A percentile compares a stretch with the other conserved stretches of the same genome.
phyloP scores from a whole-genome alignment of 2,329 filamentous ascomycete genomes.

The Monilinia laxa region DNA sequence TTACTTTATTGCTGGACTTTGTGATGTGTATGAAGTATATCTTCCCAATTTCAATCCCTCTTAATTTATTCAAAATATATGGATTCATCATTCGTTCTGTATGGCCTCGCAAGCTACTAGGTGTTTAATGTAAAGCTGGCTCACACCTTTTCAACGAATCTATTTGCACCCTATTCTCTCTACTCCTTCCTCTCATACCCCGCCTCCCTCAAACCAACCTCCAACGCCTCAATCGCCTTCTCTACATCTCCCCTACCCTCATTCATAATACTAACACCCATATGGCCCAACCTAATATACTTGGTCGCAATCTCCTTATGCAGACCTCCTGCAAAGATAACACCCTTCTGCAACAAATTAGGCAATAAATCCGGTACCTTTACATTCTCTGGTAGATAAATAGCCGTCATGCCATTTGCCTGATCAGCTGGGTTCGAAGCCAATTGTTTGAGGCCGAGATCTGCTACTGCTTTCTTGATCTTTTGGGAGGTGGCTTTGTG shows the following conservation, averaged over 20 bases:
- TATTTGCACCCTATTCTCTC: neutral
- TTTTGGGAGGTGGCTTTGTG: slow-evolving; percentile 79
- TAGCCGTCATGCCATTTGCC: slow-evolving; percentile 96
- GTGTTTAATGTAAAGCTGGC: neutral
- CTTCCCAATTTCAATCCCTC: neutral
- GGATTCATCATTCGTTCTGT: neutral
- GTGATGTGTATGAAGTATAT: too few relatives aligned
- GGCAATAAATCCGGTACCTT: slow-evolving; percentile 81
- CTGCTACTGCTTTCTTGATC: slow-evolving; percentile 79
- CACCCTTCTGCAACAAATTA: slow-evolving; percentile 78
- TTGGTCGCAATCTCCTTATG: slow-evolving; percentile 93
- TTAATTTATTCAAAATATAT: neutral
- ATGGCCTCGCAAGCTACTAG: neutral
- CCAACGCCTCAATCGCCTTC: slow-evolving; percentile 75
- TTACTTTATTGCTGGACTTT: too few relatives aligned
- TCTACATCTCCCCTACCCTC: slow-evolving; percentile 73
- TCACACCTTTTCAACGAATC: neutral
- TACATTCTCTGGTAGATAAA: slow-evolving; percentile 85
- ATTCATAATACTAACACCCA: slow-evolving; percentile 77
- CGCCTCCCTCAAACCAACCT: slow-evolving; percentile 70
- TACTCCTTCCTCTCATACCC: slow-evolving; percentile 55
- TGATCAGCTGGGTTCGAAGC: slow-evolving; percentile 85
- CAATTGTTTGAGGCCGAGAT: slow-evolving; percentile 83
- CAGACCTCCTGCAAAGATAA: slow-evolving; percentile 91
- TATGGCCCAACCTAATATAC: slow-evolving; percentile 96